Conservation (phyloP, 1,139 yeast genomes). For the Saccharomyces hybrid region DNA sequence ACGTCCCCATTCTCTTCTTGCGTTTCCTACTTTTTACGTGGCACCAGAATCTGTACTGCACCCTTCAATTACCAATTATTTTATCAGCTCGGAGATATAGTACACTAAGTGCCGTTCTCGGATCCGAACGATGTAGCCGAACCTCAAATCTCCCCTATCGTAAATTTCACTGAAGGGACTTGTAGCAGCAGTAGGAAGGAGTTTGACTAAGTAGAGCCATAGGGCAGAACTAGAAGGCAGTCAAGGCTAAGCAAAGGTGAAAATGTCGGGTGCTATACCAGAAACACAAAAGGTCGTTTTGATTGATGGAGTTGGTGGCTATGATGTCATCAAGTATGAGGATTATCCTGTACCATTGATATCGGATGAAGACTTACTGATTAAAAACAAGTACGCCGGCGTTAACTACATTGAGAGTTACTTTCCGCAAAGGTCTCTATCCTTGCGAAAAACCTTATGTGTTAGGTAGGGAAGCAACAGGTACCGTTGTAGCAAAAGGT, state of each 20-base stretch:
- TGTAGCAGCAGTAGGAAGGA: neutral
- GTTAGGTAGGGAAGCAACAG: slow-evolving; percentile 82
- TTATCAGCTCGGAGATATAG: neutral
- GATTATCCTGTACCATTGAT: slow-evolving; percentile 55
- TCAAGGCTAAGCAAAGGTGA: neutral
- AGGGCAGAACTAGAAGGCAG: no score
- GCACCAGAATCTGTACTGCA: neutral
- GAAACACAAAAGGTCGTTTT: slow-evolving; percentile 50
- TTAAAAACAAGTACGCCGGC: slow-evolving; percentile 70
- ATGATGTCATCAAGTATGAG: slow-evolving; percentile 45
- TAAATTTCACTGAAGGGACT: neutral
- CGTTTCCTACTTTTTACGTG: neutral
- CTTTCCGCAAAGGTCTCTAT: slow-evolving; percentile 72
- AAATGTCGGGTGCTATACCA: slow-evolving; percentile 36
- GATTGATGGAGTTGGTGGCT: slow-evolving; percentile 48
- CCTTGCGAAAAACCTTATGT: slow-evolving; percentile 51
- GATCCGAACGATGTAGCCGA: neutral
- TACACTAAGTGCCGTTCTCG: neutral
- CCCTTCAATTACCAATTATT: neutral
- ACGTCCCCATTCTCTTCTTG: neutral
- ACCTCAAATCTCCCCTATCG: neutral
- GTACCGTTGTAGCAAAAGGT: slow-evolving; percentile 65
- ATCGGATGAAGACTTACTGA: slow-evolving; percentile 47
- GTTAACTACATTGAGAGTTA: slow-evolving; percentile 77
- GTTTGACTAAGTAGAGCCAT: no score